Evolutionary conservation across 352 stramenopile genomes (phyloP), one percentile per base, ranked within the genome.

Genomic region (Saprolegnia parasitica): DNA sequence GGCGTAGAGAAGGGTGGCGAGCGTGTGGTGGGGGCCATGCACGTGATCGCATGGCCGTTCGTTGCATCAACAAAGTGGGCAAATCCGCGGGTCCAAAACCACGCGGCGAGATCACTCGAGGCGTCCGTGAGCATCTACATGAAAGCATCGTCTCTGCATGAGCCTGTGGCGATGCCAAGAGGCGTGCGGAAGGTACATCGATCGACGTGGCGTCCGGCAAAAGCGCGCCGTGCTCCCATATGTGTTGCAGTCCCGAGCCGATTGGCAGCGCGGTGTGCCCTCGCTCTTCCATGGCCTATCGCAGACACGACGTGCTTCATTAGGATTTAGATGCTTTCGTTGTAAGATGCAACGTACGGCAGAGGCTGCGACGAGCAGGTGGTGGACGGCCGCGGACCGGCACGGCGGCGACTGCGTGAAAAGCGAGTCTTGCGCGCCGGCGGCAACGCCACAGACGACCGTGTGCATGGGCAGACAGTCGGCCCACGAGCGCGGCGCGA

Each of bases 111-210:
- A 3, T 60, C 24, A 3, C 1, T 60, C 52, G 52, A n/a, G 16
- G 52, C 52, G 20, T 60, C 35, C 10, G 42, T 49, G 42, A 60
- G 52, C 52, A 60, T 24, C 52, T 60, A 60, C 29, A 24, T 58
- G n/a, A 35, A 35, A 35, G 29, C 29, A 35, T 5, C 29, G 5
- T 35, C 2, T 42, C 24, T 4, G 32, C 32, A 16, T 39, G 52
- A 15, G 8, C 8, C 39, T 35, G 29, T 5, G 29, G 3, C 42
- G 13, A 60, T 11, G 24, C 3, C 20, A 9, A 60, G 24, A 60
- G 11, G 24, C n/a, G 8, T n/a, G 3, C 11, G 16, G 24, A 35
- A 2, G 8, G 35, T 18, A 60, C 52, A 16, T 60, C 52, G 35
- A 40, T 16, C 11, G 13, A 18, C 11, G 13, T 4, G 4, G 35